A percentile compares a stretch with the other conserved stretches of the same genome.
Evolutionary conservation across 1,139 yeast genomes (phyloP).

Genomic region (Taphrina sp.): DNA sequence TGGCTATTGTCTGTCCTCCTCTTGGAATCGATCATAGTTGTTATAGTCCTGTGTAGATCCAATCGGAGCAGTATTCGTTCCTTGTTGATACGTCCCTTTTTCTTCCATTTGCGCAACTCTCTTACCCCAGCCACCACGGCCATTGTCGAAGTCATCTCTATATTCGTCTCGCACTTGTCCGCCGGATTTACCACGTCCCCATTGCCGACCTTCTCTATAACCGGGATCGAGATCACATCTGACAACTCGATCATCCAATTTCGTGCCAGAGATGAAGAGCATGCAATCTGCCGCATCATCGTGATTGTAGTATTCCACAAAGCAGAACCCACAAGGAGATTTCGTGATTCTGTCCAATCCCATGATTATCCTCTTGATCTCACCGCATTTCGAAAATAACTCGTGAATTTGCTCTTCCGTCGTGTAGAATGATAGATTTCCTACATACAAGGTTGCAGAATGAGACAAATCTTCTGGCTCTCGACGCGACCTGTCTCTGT

Average conservation of each 20-base stretch:
- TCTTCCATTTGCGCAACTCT: slow-evolving; percentile 30
- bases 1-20: slow-evolving; percentile 15
- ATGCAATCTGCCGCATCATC: slow-evolving; percentile 76
- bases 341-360: slow-evolving; percentile 84
- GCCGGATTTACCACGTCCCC: slow-evolving; percentile 86
- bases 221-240: slow-evolving; percentile 94
- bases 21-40: slow-evolving; percentile 15
- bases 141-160: slow-evolving; percentile 57
- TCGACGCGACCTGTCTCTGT: slow-evolving; percentile 27
- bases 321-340: slow-evolving; percentile 96
- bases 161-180: slow-evolving; percentile 73
- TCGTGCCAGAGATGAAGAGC: slow-evolving; percentile 74
- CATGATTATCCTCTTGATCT: slow-evolving; percentile 77
- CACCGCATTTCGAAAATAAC: slow-evolving; percentile 75
- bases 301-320: slow-evolving; percentile 68
- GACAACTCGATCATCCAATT: slow-evolving; percentile 73
- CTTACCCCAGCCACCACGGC: slow-evolving; percentile 55
- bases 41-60: slow-evolving; percentile 24
- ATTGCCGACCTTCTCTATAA: slow-evolving; percentile 88
- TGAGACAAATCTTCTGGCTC: slow-evolving; percentile 14
- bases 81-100: slow-evolving; percentile 29
- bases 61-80: slow-evolving; percentile 23
- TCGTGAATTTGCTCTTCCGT: slow-evolving; percentile 93
- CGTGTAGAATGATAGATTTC: slow-evolving; percentile 72
- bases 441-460: slow-evolving; percentile 77